Conservation (phyloP, 805 yeast species). For the Saccharomycopsis babjevae region DNA sequence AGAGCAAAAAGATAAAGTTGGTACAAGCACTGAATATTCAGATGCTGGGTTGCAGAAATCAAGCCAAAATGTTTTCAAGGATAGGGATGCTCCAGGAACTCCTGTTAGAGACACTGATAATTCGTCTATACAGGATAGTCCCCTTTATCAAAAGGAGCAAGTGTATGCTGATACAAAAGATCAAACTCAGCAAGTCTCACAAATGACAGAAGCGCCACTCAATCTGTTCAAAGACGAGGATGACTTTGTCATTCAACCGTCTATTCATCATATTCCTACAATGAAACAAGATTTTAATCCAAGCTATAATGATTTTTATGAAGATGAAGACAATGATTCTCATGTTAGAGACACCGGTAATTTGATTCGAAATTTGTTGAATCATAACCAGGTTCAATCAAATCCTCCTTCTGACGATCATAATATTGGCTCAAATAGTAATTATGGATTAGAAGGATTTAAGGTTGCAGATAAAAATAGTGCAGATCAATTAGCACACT, state of each 20-base stretch:
- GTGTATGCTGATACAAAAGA: neutral
- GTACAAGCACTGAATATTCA: neutral
- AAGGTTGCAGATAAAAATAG: neutral
- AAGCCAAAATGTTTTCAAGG: too few species aligned
- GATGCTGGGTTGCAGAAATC: neutral
- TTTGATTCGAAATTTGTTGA: slow-evolving; percentile 2
- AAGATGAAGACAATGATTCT: slow-evolving; percentile 3
- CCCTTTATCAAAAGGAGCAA: neutral
- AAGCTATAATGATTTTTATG: slow-evolving; percentile 1
- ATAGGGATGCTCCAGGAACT: neutral
- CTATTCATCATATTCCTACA: slow-evolving; percentile 2
- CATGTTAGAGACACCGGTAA: slow-evolving; percentile 1
- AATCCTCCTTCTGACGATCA: neutral
- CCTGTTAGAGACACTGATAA: neutral
- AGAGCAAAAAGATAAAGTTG: neutral
- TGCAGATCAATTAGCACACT: neutral
- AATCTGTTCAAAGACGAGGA: neutral
- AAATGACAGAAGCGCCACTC: neutral
- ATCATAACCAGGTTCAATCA: neutral
- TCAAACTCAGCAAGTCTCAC: neutral
- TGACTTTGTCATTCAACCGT: neutral
- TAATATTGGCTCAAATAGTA: neutral
- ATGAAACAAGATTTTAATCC: slow-evolving; percentile 1
- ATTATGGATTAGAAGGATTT: neutral
- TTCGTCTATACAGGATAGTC: neutral